Evolutionary conservation across 106 monocot genomes (phyloP), one percentile per base, ranked within the genome.

Genomic region (Dioscorea dumetorum): DNA sequence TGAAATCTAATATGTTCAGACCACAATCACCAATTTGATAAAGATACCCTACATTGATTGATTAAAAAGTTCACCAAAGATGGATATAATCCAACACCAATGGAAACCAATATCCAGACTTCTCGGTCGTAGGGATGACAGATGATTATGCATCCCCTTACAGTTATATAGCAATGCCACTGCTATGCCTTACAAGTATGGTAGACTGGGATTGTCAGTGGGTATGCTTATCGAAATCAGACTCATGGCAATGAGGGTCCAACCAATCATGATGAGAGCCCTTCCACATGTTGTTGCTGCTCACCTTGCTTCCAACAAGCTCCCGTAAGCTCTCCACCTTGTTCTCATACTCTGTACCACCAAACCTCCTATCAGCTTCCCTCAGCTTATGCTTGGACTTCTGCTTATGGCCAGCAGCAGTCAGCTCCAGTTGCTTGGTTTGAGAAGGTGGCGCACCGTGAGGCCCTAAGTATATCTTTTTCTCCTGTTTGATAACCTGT

Each of bases 391-490:
- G 69, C 70, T 71, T 80, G 19, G 76, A 67, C 23, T 62, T 48
- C 52, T 69, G 75, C 21, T 71, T 81, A 11, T 64, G 61, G 16
- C 57, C 41, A 12, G 63, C 18, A 14, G 80, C 50, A n/a, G 24
- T 66, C 32, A 21, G 57, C 49, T 81, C 66, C 64, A 66, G 70
- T 24, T 74, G 74, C 66, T 66, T 71, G 70, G 28, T 21, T 34
- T 80, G 84, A 54, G 82, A 79, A 23, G 86, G 88, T 5, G 90
- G 89, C n/a, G 83, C 87, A 12, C 94, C 90, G 75, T 94, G 90
- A 24, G 94, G 94, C 63, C 94, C 94, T 57, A 94, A 67, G 61
- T 94, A 91, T 19, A 95, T 83, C 72, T 34, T 66, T 62, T 65
- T 21, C 49, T 66, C 65, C 14, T 66, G 48, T 19, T 66, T 66